phyloP scores from a whole-genome alignment of 2,329 filamentous ascomycete species.

The Berkeleyomyces rouxiae region DNA sequence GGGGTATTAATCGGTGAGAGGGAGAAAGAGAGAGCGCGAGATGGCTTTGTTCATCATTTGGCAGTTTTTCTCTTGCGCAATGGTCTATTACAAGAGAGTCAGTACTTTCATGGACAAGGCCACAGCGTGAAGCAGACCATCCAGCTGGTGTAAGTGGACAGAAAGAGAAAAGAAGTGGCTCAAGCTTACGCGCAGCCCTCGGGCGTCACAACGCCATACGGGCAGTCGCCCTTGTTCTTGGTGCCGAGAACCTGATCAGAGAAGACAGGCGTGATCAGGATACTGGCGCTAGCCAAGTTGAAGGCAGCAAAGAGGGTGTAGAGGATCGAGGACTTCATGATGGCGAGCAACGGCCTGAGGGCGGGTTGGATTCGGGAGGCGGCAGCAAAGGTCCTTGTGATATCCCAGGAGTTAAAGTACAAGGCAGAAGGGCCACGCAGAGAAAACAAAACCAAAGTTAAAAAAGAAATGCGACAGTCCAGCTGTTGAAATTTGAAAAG shows the following conservation, averaged over 20 bases:
- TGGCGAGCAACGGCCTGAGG: slow-evolving; percentile 11
- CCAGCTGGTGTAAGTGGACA: neutral
- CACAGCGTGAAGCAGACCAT: neutral
- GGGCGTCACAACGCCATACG: slow-evolving; percentile 38
- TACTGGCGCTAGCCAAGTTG: slow-evolving; percentile 33
- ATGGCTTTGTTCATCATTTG: neutral
- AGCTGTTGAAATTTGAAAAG: neutral
- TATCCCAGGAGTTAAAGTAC: neutral
- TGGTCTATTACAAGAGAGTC: neutral
- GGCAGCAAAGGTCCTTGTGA: neutral
- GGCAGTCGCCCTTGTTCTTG: slow-evolving; percentile 31
- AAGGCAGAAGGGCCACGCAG: slow-evolving; percentile 3
- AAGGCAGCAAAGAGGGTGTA: slow-evolving; percentile 27
- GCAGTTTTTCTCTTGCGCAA: neutral
- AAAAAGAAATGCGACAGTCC: slow-evolving; percentile 1
- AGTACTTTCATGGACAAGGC: neutral
- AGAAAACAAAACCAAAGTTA: neutral
- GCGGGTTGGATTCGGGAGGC: neutral
- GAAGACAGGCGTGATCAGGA: slow-evolving; percentile 38
- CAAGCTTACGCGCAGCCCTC: slow-evolving; percentile 37
- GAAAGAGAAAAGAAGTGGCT: slow-evolving; percentile 12
- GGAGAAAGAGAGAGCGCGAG: too few species aligned
- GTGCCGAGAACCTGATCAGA: slow-evolving; percentile 35
- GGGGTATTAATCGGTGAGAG: too few species aligned
- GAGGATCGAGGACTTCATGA: slow-evolving; percentile 26